Evolutionary conservation across 345 rosid species (phyloP).

Genomic region (Psidium friedrichsthalianum): DNA sequence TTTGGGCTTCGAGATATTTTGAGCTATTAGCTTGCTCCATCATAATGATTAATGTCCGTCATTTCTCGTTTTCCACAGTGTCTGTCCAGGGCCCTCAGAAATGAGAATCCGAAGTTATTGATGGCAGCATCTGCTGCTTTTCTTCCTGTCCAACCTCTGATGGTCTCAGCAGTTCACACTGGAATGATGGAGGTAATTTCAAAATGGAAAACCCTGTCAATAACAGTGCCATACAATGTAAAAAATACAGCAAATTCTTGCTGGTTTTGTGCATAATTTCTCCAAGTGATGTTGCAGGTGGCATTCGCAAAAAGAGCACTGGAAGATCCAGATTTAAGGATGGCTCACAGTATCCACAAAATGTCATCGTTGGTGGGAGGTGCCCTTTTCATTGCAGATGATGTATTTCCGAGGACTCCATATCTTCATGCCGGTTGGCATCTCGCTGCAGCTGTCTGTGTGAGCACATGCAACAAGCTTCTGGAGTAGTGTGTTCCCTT

Average conservation of each 20-base stretch:
- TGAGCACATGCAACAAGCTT: constrained; percentile 86
- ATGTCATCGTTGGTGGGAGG: constrained; percentile 84
- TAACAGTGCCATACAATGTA: not conserved
- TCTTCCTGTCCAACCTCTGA: constrained; percentile 83
- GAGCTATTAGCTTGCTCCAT: not conserved
- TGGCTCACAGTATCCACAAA: constrained; percentile 69
- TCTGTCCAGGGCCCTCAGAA: constrained; percentile 72
- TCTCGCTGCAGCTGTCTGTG: constrained; percentile 92
- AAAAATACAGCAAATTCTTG: not conserved
- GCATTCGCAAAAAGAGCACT: constrained; percentile 75
- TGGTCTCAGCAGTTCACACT: constrained; percentile 88
- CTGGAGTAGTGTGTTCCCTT: constrained; percentile 39
- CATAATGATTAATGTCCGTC: not conserved
- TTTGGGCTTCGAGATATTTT: not conserved
- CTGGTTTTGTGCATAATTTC: not conserved
- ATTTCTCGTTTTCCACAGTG: constrained; percentile 32
- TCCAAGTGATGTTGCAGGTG: constrained; percentile 24
- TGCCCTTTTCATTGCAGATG: constrained; percentile 81
- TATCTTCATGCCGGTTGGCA: constrained; percentile 96
- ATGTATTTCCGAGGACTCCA: constrained; percentile 59
- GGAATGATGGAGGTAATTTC: constrained; percentile 88
- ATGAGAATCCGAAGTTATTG: constrained; percentile 80
- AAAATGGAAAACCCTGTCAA: not conserved
- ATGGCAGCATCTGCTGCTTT: constrained; percentile 90
- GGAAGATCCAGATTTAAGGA: constrained; percentile 70